Evolutionary conservation across 2,329 filamentous ascomycete species (phyloP).

Genomic region (Tolypocladium capitatum): DNA sequence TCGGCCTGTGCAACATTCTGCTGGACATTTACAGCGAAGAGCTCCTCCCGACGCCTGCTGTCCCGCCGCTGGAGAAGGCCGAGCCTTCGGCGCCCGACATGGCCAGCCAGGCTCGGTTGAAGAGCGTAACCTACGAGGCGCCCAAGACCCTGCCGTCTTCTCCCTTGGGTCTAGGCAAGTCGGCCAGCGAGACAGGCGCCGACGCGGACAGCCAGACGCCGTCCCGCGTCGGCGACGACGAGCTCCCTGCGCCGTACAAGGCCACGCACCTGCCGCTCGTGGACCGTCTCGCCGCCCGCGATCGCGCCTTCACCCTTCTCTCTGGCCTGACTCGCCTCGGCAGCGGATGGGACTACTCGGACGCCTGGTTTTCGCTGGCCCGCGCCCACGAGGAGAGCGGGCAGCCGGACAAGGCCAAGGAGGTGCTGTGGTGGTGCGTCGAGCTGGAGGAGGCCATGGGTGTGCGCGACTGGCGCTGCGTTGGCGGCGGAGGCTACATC

Average conservation of each 20-base stretch:
- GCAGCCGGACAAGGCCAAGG: slow-evolving; percentile 76
- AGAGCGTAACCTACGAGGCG: neutral
- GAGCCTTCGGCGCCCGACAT: slow-evolving; percentile 5
- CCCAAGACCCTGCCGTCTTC: slow-evolving; percentile 23
- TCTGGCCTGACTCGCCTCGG: slow-evolving; percentile 75
- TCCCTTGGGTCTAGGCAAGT: slow-evolving; percentile 32
- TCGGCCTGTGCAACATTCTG: slow-evolving; percentile 73
- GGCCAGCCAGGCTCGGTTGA: neutral
- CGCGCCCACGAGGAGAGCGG: slow-evolving; percentile 79
- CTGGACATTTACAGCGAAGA: slow-evolving; percentile 70
- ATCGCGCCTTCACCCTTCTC: slow-evolving; percentile 75
- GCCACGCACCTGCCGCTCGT: slow-evolving; percentile 54
- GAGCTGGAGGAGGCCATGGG: slow-evolving; percentile 80
- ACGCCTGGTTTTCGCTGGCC: slow-evolving; percentile 85
- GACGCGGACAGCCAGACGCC: neutral
- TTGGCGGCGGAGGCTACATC: slow-evolving; percentile 55
- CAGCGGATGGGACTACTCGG: slow-evolving; percentile 76
- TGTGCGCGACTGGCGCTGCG: slow-evolving; percentile 63
- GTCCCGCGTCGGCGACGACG: slow-evolving; percentile 19
- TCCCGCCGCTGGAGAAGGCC: slow-evolving; percentile 26
- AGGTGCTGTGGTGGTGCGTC: slow-evolving; percentile 94
- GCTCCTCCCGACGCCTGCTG: slow-evolving; percentile 44
- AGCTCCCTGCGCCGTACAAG: slow-evolving; percentile 39
- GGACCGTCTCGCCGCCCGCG: slow-evolving; percentile 77
- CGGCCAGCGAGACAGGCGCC: slow-evolving; percentile 8